Percentiles rank a stretch among this genome's conserved stretches.
Evolutionary conservation across 2,329 filamentous ascomycete species (phyloP).

Genomic region (Paracoccidioides lutzii): DNA sequence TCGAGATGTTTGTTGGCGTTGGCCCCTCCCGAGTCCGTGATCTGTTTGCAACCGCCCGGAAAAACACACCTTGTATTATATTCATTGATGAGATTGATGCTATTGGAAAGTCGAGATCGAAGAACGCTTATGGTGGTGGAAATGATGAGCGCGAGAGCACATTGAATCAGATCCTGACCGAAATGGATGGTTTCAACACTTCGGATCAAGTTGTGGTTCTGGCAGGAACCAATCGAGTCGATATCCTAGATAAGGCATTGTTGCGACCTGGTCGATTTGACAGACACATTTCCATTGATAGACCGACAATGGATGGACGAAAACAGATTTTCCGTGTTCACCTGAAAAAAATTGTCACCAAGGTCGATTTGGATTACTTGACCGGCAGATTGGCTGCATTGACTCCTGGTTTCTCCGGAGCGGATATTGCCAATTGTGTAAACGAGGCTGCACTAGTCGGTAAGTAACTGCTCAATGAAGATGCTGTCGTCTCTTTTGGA

Average conservation of each 20-base stretch:
- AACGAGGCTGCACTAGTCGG: slow-evolving; percentile 95
- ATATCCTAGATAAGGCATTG: slow-evolving; percentile 86
- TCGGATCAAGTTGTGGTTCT: slow-evolving; percentile 91
- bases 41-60: slow-evolving; percentile 83
- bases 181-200: slow-evolving; percentile 99
- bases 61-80: slow-evolving; percentile 95
- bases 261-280: slow-evolving; percentile 97
- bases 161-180: slow-evolving; percentile 93
- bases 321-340: slow-evolving; percentile 95
- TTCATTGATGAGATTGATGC: slow-evolving; percentile 99
- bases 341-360: slow-evolving; percentile 84
- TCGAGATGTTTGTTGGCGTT: slow-evolving; percentile 99
- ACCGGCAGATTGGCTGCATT: slow-evolving; percentile 80
- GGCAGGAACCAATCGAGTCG: slow-evolving; percentile 89
- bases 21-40: slow-evolving; percentile 91
- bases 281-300: slow-evolving; percentile 87
- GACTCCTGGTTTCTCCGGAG: slow-evolving; percentile 92
- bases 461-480: slow-evolving; percentile 37
- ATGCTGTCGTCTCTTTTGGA: not conserved
- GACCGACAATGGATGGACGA: slow-evolving; percentile 90
- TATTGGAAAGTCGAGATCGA: slow-evolving; percentile 79
- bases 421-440: slow-evolving; percentile 95
- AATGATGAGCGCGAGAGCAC: slow-evolving; percentile 97
- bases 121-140: slow-evolving; percentile 72
- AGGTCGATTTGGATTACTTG: slow-evolving; percentile 76